Evolutionary conservation across 2,329 filamentous ascomycete species (phyloP), one percentile per base, ranked within the genome.

Genomic region (Sporothrix mexicana): DNA sequence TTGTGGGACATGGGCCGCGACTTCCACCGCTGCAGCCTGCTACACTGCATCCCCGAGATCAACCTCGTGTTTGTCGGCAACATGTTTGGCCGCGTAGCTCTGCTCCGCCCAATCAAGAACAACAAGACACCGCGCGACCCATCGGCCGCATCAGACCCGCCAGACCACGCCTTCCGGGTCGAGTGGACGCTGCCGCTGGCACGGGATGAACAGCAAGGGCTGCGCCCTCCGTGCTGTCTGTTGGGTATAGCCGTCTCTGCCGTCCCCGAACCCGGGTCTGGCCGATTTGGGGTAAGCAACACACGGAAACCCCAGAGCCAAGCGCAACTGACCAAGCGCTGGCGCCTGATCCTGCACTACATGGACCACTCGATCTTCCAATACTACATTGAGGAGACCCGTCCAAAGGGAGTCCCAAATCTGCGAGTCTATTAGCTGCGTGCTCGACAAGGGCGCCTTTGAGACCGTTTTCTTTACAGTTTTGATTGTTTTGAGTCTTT

Each of bases 281-380:
- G 69, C 15, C 76, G 77, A 0, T 71, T 79, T 12, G 75, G 76
- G n/a, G 73, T 82, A 17, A 12, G 1, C n/a, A 59, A 30, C 8
- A n/a, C 17, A 0, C 64, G 49, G n/a, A 66, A 17, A 20, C 30
- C 20, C 12, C 20, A 23, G 20, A 55, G 13, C n/a, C n/a, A 41
- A 12, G 17, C 77, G 71, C 74, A 77, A 8, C 74, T 78, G 45
- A 80, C 83, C 73, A 83, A 84, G 75, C 84, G 88, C 73, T 94
- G 91, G 85, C 83, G 91, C 73, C 76, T 95, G 73, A 87, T 95
- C 79, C 81, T 95, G 80, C 90, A 93, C 79, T 95, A 91, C 79
- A 86, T 86, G 73, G 89, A 94, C 80, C 89, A 93, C 77, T 87
- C 88, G 1, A 86, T 95, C 41, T 78, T 93, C 75, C 90, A 87